Evolutionary conservation across 2,329 filamentous ascomycete genomes (phyloP), one percentile per base, ranked within the genome.

Genomic region (Taxawa tesnikishii): DNA sequence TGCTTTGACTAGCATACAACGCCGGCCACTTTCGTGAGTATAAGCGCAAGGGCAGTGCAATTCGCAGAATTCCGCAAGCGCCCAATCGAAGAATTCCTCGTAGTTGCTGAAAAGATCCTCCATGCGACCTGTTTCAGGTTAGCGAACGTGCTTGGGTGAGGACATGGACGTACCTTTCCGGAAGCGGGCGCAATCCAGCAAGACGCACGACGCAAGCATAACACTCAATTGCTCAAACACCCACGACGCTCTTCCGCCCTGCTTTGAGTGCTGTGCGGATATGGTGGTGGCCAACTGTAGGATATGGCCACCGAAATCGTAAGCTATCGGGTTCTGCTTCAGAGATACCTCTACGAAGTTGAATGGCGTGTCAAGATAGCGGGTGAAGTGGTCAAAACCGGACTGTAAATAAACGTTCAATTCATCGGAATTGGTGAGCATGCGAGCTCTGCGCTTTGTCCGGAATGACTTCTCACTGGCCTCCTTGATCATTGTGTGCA

Each of bases 201-300:
- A 52, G 10, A 70, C 61, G 37, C 66, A 67, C 1, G 64, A 68
- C 6, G 65, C 62, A 12, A 69, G 55, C 58, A 70, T 58, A 6
- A 51, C 55, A 26, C 60, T 61, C 10, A 70, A 42, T 24, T 60
- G 50, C 23, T 55, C 43, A 37, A 68, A 67, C 15, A 68, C 53
- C 44, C 47, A 47, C 6, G 45, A 31, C 17, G 51, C 46, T 28
- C 44, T 32, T 11, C 43, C 44, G 24, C 50, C 43, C 27, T 47
- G 47, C 27, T 47, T 48, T 21, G 46, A 42, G 26, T 51, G 47
- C 30, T 47, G 44, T 23, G 54, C 41, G 38, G 52, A 58, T 6
- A 63, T 52, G 8, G 51, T 53, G 5, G 62, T 51, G 8, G 63
- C 65, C 2, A 69, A 50, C 34, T 65, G 60, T 4, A 68, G 46